Base-by-base conservation (phyloP, 73 alveolate genomes). In the Urostyla sp. region DNA sequence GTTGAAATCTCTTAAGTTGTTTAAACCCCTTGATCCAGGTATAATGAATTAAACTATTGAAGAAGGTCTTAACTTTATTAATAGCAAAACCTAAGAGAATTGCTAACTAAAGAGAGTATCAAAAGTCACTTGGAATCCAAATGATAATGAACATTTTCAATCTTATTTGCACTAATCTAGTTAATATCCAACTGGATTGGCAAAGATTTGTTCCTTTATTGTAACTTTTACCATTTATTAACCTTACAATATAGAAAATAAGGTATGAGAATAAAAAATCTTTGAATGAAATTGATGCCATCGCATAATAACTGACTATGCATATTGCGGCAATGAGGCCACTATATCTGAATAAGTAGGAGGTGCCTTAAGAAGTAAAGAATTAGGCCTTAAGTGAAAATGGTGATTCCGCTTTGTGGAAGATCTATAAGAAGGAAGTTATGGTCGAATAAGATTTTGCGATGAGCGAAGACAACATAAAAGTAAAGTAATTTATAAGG, bases 301-400 rank as follows among this genome's bases (percentile, higher is more conserved):
- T 83, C 0, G 54, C 83, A 0, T 31, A 56, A 15, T 15, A 49
- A 13, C 44, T 83, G 20, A 81, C 91, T 8, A 35, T 83, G 82
- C 91, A 83, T 59, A 58, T 83, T 34, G 80, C 87, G 38, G 91
- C 91, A 0, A 83, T 83, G 91, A 72, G 37, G 51, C 91, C 91
- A 10, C n/a, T 37, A 0, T 56, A 72, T 43, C 31, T 72, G 40
- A 50, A 72, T 8, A 73, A 56, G 43, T 48, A 69, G 52, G 72
- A 54, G 23, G 87, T 59, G 38, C 57, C 72, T 27, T n/a, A 36
- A 20, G 87, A 72, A 8, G n/a, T 55, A 51, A 83, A 44, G 66
- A 26, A 57, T 69, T 37, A 31, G 48, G 51, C 49, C 18, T 2
- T 21, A 20, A 69, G 49, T 10, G 83, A 69, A 55, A 57, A 48